Conservation (phyloP, 108 stramenopile species). For the Chaetoceros muelleri region DNA sequence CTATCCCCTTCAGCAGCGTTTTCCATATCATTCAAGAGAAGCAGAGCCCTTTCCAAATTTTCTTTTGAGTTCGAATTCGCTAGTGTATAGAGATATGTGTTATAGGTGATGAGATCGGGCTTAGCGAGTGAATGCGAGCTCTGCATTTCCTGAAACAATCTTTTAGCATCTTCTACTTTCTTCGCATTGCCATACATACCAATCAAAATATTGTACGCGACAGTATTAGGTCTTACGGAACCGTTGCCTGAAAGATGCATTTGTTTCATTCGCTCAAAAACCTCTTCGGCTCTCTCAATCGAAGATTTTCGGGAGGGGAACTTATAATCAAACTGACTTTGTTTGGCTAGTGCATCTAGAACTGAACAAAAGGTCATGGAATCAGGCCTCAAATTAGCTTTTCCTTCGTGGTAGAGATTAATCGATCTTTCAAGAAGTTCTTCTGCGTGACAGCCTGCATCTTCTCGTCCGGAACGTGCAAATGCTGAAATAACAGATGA, state of each 20-base stretch:
- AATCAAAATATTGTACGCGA: not conserved
- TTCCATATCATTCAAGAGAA: not conserved
- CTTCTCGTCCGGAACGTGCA: conserved; percentile 13
- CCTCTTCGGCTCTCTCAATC: not conserved
- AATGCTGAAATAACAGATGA: conserved; percentile 32
- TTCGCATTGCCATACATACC: not conserved
- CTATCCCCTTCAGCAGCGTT: no score
- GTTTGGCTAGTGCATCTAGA: not conserved
- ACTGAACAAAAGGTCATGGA: not conserved
- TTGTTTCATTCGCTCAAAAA: not conserved
- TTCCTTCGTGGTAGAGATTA: not conserved
- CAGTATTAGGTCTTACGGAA: not conserved
- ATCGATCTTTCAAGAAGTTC: conserved; percentile 3
- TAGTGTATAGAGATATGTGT: not conserved
- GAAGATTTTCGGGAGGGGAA: no score
- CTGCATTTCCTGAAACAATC: not conserved
- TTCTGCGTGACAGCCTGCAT: conserved; percentile 24
- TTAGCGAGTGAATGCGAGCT: not conserved
- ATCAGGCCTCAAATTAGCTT: not conserved
- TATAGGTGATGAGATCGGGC: not conserved
- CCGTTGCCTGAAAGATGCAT: not conserved
- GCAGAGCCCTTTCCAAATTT: not conserved
- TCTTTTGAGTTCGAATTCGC: not conserved
- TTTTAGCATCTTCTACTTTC: not conserved
- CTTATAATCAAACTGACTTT: not conserved